Conservation (phyloP, 2,329 filamentous ascomycete species). For the Sporothrix brasiliensis region DNA sequence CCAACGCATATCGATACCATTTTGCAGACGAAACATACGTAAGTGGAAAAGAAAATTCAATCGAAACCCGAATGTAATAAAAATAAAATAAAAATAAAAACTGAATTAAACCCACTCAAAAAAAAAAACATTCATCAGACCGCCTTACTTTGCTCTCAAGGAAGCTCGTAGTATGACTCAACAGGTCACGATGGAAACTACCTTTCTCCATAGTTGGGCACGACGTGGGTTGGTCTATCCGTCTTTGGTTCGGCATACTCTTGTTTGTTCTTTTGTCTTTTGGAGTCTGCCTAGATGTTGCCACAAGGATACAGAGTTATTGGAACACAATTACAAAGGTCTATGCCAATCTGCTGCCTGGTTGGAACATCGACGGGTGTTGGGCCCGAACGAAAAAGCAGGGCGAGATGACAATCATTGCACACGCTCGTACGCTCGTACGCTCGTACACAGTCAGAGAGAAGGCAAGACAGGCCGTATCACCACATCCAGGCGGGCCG, state of each 20-base stretch:
- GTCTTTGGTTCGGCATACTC: background rate
- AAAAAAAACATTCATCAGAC: background rate
- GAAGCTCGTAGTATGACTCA: background rate
- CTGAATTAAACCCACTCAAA: background rate
- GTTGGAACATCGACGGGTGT: background rate
- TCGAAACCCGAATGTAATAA: background rate
- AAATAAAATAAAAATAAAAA: background rate
- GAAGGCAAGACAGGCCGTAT: background rate
- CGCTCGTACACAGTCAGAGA: background rate
- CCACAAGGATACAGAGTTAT: background rate
- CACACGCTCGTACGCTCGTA: too few species aligned
- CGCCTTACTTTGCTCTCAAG: background rate
- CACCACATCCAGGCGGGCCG: background rate
- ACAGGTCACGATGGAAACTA: background rate
- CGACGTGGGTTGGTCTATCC: background rate
- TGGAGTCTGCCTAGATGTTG: constrained; percentile 11
- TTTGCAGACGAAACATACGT: background rate
- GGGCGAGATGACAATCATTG: background rate
- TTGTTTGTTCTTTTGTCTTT: background rate
- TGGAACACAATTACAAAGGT: background rate
- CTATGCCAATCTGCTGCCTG: background rate
- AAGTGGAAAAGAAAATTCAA: too few species aligned
- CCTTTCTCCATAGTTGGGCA: constrained; percentile 21
- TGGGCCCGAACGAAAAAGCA: background rate
- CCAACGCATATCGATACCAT: too few species aligned